phyloP scores from a whole-genome alignment of 768 basidiomycete species.

The Boletus reticuloceps region DNA sequence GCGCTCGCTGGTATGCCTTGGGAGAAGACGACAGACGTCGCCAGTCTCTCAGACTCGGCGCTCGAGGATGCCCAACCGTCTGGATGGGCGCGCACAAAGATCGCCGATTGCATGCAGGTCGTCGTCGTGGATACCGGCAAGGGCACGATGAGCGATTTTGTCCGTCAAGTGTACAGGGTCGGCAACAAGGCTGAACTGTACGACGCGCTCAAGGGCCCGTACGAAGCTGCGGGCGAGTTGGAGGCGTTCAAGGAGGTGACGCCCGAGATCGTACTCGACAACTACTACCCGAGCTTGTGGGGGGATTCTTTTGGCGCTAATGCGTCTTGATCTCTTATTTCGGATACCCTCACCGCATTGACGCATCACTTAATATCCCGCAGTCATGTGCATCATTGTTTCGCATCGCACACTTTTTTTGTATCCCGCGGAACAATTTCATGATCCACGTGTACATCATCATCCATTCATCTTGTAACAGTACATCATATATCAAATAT shows the following conservation, averaged over 20 bases:
- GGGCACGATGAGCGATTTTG: slow-evolving; percentile 30
- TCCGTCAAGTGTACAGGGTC: slow-evolving; percentile 25
- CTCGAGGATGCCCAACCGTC: slow-evolving; percentile 26
- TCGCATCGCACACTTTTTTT: background rate
- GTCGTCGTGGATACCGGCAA: slow-evolving; percentile 26
- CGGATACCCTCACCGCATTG: background rate
- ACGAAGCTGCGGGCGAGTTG: slow-evolving; percentile 27
- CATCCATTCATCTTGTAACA: background rate
- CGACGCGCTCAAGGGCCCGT: slow-evolving; percentile 15
- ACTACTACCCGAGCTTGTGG: slow-evolving; percentile 28
- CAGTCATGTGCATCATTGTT: background rate
- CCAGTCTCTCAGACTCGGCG: slow-evolving; percentile 17
- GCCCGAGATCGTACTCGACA: slow-evolving; percentile 1
- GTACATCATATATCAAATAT: too few species aligned
- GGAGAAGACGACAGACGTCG: slow-evolving; percentile 20
- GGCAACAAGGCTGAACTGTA: slow-evolving; percentile 19
- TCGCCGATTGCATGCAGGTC: slow-evolving; percentile 31
- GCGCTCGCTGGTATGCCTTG: slow-evolving; percentile 24
- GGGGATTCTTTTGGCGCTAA: slow-evolving; percentile 10
- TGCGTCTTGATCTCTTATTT: background rate
- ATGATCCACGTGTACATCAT: background rate
- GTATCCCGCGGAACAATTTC: background rate
- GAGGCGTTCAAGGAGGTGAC: slow-evolving; percentile 18
- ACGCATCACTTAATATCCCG: background rate
- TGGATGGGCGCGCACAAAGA: slow-evolving; percentile 10